A percentile compares a stretch with the other conserved stretches of the same genome.
These are phyloP conservation scores for Blastomyces gilchristii DNA, from an alignment of 2,329 filamentous ascomycete species.

Conservation along the genomic window DNA sequence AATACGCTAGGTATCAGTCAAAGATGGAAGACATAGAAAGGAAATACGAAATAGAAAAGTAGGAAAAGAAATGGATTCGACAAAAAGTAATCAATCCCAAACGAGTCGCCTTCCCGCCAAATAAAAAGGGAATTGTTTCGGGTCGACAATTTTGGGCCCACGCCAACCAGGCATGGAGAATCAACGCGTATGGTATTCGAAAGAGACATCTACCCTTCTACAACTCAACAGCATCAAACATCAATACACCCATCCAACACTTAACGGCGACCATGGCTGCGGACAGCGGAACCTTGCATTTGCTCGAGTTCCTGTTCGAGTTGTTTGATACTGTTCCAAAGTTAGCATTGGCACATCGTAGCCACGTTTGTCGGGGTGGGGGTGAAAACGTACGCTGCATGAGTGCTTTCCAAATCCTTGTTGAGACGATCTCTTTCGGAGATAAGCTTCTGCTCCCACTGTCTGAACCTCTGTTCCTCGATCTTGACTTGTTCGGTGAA, in stretches of 20 bases:
- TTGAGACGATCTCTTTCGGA: conserved; percentile 96
- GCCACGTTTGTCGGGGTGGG: not conserved
- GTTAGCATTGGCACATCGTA: conserved; percentile 21
- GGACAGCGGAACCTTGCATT: conserved; percentile 81
- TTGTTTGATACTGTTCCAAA: conserved; percentile 37
- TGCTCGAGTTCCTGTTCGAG: conserved; percentile 79
- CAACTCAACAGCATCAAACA: not conserved
- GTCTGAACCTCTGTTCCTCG: conserved; percentile 96
- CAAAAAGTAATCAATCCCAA: conserved; percentile 25
- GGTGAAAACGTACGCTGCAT: conserved; percentile 52
- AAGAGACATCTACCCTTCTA: conserved; percentile 13
- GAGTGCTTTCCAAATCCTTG: conserved; percentile 98
- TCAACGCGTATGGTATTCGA: conserved; percentile 11
- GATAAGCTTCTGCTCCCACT: conserved; percentile 99
- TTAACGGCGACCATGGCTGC: conserved; percentile 88
- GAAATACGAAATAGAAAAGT: conserved; percentile 12
- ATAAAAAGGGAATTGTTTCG: not conserved
- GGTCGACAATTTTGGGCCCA: conserved; percentile 7
- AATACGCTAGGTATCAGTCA: conserved; percentile 35
- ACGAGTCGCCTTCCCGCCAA: conserved; percentile 19
- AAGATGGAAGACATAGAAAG: conserved; percentile 12
- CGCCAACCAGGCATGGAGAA: conserved; percentile 7
- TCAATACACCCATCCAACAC: conserved; percentile 8
- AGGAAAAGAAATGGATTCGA: not conserved
- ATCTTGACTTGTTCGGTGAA: conserved; percentile 99